Base-by-base conservation (phyloP, 2,329 filamentous ascomycete species). In the Cladophialophora carrionii region DNA sequence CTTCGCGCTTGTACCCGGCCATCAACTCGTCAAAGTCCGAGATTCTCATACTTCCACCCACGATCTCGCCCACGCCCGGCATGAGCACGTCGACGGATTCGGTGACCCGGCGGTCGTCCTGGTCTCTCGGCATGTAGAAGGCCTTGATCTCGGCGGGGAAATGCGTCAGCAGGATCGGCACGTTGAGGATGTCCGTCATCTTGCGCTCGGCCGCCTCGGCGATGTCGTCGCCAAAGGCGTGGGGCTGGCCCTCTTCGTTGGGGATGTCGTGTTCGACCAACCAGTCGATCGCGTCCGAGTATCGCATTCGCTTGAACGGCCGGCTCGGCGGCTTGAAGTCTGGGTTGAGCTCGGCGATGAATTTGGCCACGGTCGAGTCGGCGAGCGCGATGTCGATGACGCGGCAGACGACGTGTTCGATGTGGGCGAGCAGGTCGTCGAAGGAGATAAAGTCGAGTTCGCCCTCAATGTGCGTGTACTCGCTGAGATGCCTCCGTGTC, bases 71-170 rank as follows among this genome's bases (percentile, higher is more conserved):
- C 29, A 99, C 95, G 71, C 92, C 92, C 10, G 95, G 95, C 92
- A 99, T 89, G 68, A 90, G 76, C 65, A 86, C 85, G 71, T 99
- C 95, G 14, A 98, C 94, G 68, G 88, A 92, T 83, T 99, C 94
- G 0, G 95, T 99, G 31, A 97, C 92, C 29, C 93, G 86, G 32
- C 79, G 81, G 75, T 99, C 95, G 32, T 85, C 79, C 51, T 84
- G 82, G 73, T 94, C 95, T 80, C 90, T 93, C 80, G 93, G 89
- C 95, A 99, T 99, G 85, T 99, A 99, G 79, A 99, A 99, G 1
- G 95, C 90, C 84, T 99, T 99, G 84, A 99, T 96, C 81, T 94
- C 92, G 65, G 88, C 88, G 22, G 95, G 95, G 87, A 99, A 99
- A 80, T 98, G 94, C 2, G 94, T 98, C 49, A 98, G 85, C 83